Conservation (phyloP, 169 alveolate species). For the Babesia ovata region DNA sequence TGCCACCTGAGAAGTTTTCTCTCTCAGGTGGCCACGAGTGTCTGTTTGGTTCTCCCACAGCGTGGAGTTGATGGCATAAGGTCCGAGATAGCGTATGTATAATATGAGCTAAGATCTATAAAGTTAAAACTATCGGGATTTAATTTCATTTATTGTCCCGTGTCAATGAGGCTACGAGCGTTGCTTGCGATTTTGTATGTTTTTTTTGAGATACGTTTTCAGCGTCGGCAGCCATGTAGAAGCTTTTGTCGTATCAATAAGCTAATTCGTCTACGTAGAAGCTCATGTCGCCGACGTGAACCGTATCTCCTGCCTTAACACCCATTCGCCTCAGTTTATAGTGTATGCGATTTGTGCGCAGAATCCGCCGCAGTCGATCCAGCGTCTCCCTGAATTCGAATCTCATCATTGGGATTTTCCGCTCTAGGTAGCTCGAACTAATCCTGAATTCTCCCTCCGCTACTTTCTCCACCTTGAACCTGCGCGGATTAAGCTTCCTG, state of each 20-base stretch:
- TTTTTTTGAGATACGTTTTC: too few species aligned
- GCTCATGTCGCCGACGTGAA: constrained; percentile 40
- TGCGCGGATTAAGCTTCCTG: constrained; percentile 66
- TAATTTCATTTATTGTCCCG: too few species aligned
- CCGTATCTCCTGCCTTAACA: constrained; percentile 40
- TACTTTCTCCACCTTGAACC: constrained; percentile 61
- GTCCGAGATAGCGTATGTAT: too few species aligned
- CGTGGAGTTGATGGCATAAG: too few species aligned
- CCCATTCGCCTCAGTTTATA: constrained; percentile 49
- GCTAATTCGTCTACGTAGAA: constrained; percentile 42
- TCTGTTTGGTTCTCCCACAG: too few species aligned
- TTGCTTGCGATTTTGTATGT: too few species aligned
- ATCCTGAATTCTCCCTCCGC: constrained; percentile 68
- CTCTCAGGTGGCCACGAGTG: too few species aligned
- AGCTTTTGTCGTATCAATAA: not conserved
- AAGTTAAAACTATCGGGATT: too few species aligned
- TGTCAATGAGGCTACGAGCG: too few species aligned
- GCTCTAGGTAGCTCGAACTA: constrained; percentile 67
- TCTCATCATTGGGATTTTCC: constrained; percentile 75
- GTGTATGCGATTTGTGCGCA: constrained; percentile 37
- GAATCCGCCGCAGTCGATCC: constrained; percentile 46
- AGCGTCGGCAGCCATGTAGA: too few species aligned
- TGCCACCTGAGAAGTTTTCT: too few species aligned
- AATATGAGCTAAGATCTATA: too few species aligned
- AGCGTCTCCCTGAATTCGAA: constrained; percentile 62